These are phyloP conservation scores for Kuraishia molischiana DNA, from an alignment of 805 yeast genomes.

Conservation along the genomic window DNA sequence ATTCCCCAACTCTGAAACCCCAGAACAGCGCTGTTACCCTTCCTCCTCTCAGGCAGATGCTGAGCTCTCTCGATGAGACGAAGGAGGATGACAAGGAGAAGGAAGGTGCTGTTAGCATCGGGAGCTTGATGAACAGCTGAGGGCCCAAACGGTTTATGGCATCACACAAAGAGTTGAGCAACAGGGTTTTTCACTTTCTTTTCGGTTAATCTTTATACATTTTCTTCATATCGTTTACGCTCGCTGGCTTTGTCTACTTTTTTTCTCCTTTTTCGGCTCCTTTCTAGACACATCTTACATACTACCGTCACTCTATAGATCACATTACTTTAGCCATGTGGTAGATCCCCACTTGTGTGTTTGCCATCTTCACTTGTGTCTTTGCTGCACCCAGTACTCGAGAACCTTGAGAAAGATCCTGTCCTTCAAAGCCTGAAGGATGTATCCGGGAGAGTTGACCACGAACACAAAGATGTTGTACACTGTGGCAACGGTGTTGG, in stretches of 20 bases:
- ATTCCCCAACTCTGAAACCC: slow-evolving; percentile 25
- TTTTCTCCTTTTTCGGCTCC: no score
- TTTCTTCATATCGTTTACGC: no score
- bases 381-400: not conserved
- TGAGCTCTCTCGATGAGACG: slow-evolving; percentile 11
- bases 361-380: no score
- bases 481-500: not conserved
- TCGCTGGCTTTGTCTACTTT: no score
- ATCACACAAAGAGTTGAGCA: no score
- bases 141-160: not conserved
- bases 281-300: no score
- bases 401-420: not conserved
- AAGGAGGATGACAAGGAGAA: not conserved
- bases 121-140: slow-evolving; percentile 9
- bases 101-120: slow-evolving; percentile 10
- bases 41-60: slow-evolving; percentile 23
- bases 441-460: not conserved
- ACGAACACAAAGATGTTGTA: not conserved
- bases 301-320: no score
- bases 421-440: not conserved
- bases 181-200: no score
- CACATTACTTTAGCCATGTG: no score
- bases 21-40: slow-evolving; percentile 11
- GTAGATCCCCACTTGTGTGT: no score
- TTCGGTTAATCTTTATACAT: no score